Base-by-base conservation (phyloP, 352 stramenopile species). In the Pythium rishiriense region DNA sequence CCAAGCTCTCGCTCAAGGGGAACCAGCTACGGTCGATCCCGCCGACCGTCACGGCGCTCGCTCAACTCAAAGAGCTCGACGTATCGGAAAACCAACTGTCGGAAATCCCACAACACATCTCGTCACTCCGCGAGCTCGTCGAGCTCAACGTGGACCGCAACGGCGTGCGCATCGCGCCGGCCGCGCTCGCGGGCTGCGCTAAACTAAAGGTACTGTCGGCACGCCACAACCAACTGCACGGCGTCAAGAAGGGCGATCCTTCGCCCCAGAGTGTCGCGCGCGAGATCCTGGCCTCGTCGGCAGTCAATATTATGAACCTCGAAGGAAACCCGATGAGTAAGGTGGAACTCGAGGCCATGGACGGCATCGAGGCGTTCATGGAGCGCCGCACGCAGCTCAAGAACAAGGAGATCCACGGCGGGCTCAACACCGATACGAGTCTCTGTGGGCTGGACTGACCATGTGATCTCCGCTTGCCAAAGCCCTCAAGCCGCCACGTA, bases 381-480 rank as follows among this genome's bases (percentile, higher is more conserved):
- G 63, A 72, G 57, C 78, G 87, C n/a, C 87, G 87, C 31, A 94
- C 80, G 39, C 69, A 81, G 58, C 73, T 90, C 39, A 95, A 95
- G 65, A 90, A 95, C 75, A 95, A 95, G 76, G 87, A 92, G 60
- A 87, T 95, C 53, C 83, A 93, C 54, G 83, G 81, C 42, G 87
- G 87, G 1, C 47, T 95, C 19, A 85, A 72, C 64, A 83, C 87
- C 8, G 85, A 95, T 72, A 69, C 89, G 57, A 94, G 84, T 66
- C 73, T 95, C 39, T 95, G 87, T 41, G 87, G 87, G 17, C 75
- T 95, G 26, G 82, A 92, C 61, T 95, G 48, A 73, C 31, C 31
- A 5, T 10, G 5, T 10, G 5, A 5, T 35, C 31, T 35, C 31
- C n/a, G n/a, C n/a, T n/a, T 35, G 31, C 31, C 5, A 35, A 35